Percentiles rank a stretch among this genome's conserved stretches.
Conservation (phyloP, 2,329 filamentous ascomycete species). For the Pseudogymnoascus sp. region DNA sequence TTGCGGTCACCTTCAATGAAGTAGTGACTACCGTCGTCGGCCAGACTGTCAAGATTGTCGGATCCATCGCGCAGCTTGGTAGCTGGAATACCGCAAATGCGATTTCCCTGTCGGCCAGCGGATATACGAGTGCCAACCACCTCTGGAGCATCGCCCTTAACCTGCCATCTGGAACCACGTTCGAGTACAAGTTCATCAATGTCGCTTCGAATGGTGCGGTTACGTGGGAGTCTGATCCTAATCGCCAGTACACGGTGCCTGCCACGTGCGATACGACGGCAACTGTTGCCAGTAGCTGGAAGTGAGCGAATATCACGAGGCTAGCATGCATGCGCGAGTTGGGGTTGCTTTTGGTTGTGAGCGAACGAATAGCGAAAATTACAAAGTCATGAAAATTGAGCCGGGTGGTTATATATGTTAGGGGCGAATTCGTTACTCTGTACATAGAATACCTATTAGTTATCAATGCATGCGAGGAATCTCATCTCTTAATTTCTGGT, state of each 20-base stretch:
- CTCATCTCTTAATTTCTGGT: neutral
- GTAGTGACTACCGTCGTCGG: conserved; percentile 47
- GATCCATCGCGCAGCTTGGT: conserved; percentile 49
- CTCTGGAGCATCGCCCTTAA: conserved; percentile 50
- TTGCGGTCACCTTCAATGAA: conserved; percentile 54
- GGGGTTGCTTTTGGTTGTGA: neutral
- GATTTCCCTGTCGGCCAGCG: conserved; percentile 44
- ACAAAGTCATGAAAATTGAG: neutral
- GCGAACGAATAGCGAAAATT: neutral
- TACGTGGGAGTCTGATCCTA: conserved; percentile 49
- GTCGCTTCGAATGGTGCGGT: conserved; percentile 43
- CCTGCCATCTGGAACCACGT: conserved; percentile 43
- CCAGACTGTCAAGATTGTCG: conserved; percentile 56
- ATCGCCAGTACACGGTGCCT: conserved; percentile 17
- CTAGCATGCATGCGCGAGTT: neutral
- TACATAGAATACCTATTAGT: neutral
- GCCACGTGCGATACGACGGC: conserved; percentile 12
- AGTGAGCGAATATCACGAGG: neutral
- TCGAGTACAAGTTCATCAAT: conserved; percentile 62
- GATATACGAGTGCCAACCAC: conserved; percentile 51
- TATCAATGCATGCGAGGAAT: neutral
- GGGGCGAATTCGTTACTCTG: neutral
- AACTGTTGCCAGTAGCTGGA: conserved; percentile 16
- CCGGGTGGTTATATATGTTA: neutral
- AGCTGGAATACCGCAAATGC: conserved; percentile 49